phyloP scores from a whole-genome alignment of 2,329 filamentous ascomycete species.

The Chlorencoelia australis region DNA sequence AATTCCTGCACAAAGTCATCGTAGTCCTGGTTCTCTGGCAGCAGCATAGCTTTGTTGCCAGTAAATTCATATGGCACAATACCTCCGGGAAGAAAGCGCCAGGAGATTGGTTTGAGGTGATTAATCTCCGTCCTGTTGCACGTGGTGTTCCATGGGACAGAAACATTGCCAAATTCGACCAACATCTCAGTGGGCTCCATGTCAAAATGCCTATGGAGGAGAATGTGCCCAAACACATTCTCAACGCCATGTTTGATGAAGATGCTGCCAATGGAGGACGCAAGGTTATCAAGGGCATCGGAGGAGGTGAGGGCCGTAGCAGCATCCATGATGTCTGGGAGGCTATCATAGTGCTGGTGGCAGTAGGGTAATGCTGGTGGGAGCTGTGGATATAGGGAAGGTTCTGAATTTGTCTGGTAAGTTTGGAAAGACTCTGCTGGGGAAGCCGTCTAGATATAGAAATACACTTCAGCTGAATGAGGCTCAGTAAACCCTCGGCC shows the following conservation, averaged over 20 bases:
- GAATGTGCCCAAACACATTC: background rate
- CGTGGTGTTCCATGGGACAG: slow-evolving; percentile 1
- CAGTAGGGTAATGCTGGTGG: background rate
- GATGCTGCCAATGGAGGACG: background rate
- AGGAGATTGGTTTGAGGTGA: background rate
- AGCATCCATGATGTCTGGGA: background rate
- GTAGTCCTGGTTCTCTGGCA: background rate
- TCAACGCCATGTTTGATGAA: background rate
- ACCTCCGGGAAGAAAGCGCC: background rate
- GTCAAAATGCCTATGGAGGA: background rate
- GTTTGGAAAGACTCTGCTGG: background rate
- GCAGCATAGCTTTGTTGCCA: background rate
- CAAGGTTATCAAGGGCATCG: background rate
- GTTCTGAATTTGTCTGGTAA: background rate
- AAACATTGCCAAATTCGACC: background rate
- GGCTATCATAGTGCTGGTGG: background rate
- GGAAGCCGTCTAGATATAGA: background rate
- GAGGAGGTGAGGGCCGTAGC: background rate
- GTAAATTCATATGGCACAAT: background rate
- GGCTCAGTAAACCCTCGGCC: background rate
- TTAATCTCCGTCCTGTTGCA: slow-evolving; percentile 1
- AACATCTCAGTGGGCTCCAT: background rate
- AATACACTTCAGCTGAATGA: background rate
- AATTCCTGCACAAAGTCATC: background rate
- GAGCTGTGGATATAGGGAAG: background rate